phyloP scores from a whole-genome alignment of 2,329 filamentous ascomycete species.

The Aspergillus sp. region DNA sequence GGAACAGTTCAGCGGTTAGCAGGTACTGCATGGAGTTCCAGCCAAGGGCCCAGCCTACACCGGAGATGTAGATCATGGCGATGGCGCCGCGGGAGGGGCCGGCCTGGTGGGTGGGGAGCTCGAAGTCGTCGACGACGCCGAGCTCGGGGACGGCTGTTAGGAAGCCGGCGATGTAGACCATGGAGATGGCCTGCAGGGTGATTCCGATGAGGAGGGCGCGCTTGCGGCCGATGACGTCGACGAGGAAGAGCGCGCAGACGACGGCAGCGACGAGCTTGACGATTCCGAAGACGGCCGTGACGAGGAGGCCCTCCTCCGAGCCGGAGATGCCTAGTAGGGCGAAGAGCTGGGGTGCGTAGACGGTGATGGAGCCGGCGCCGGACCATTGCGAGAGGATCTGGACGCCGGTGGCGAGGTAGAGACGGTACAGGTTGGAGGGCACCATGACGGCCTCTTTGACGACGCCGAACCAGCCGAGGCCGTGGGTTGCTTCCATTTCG shows the following conservation, averaged over 20 bases:
- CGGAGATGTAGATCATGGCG: conserved; percentile 70
- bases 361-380: conserved; percentile 71
- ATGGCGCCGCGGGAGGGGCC: conserved; percentile 63
- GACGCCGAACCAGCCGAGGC: conserved; percentile 63
- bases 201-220: conserved; percentile 63
- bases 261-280: conserved; percentile 69
- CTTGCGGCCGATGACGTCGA: conserved; percentile 76
- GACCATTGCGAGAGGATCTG: conserved; percentile 76
- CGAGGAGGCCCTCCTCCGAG: conserved; percentile 66
- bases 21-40: conserved; percentile 80
- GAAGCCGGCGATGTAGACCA: conserved; percentile 64
- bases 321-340: conserved; percentile 68
- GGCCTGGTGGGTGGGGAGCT: conserved; percentile 50
- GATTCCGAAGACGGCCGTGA: conserved; percentile 74
- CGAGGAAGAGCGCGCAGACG: conserved; percentile 72
- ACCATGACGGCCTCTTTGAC: conserved; percentile 68
- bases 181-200: conserved; percentile 58
- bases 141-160: conserved; percentile 62
- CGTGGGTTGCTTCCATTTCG: conserved; percentile 70
- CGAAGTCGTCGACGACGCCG: conserved; percentile 48
- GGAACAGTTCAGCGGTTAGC: conserved; percentile 75
- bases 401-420: conserved; percentile 66
- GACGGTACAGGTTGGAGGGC: conserved; percentile 68
- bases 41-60: conserved; percentile 67
- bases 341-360: conserved; percentile 75